Base-by-base conservation (phyloP, 352 stramenopile genomes). In the Phytophthora cajani region DNA sequence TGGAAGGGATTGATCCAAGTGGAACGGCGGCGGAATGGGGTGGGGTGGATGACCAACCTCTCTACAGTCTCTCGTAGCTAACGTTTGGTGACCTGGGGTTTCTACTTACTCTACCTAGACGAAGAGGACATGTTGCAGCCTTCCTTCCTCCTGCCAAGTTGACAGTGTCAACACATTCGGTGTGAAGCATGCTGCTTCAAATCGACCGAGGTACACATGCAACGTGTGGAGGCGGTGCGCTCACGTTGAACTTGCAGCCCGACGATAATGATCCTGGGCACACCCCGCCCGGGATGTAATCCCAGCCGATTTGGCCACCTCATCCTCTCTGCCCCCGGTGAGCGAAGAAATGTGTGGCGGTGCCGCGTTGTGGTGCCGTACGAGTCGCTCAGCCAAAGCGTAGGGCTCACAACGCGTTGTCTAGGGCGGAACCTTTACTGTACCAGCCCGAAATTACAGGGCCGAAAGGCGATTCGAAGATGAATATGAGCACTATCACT, bases 281-380 rank as follows among this genome's bases (percentile, higher is more conserved):
- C 30, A 11, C 7, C 8, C 30, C 30, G 5, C 32, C 17, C 17
- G 16, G 23, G 38, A 55, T 38, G 58, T 49, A 46, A 49, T 64
- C 58, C 58, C 58, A 57, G 58, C 46, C n/a, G 58, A 64, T 64
- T 64, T 64, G 46, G 21, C 38, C 44, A 9, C 21, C 51, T 49
- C 16, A 38, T 33, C 56, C 32, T 19, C 36, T 52, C 36, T 52
- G 42, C 44, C 23, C 42, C 21, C n/a, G 5, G 6, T 51, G 7
- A 19, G 44, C 21, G 6, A 27, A 27, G 21, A 51, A 51, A 17
- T 25, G 19, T 30, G 21, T 19, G n/a, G n/a, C 19, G 23, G 44
- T 17, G 49, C 58, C 44, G 58, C 30, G 17, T 5, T 30, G 27
- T 44, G 52, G 30, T 44, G 44, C 27, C 27, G 27, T 30, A 57